Evolutionary conservation across 2,329 filamentous ascomycete genomes (phyloP).

Genomic region (Fonsecaea pugnacius): DNA sequence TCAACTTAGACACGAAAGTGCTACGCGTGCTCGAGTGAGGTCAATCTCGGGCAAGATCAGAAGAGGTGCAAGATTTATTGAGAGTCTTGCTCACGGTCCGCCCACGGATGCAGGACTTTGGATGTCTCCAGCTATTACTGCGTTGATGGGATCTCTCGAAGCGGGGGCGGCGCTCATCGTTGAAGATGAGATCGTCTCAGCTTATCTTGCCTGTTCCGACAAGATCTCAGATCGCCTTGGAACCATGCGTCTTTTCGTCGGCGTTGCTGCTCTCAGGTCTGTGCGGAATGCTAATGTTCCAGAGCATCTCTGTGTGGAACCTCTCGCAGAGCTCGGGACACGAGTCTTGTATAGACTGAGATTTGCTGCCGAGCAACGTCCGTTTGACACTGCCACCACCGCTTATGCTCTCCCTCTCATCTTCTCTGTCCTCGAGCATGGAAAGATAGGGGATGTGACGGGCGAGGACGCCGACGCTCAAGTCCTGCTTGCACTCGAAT

Average conservation of each 20-base stretch:
- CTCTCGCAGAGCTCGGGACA: slow-evolving; percentile 81
- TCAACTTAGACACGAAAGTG: slow-evolving; percentile 83
- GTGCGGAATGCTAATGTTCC: slow-evolving; percentile 74
- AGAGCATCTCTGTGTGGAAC: slow-evolving; percentile 73
- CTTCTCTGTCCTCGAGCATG: slow-evolving; percentile 75
- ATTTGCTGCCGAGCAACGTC: slow-evolving; percentile 89
- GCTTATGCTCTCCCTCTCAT: slow-evolving; percentile 85
- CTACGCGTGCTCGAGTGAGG: slow-evolving; percentile 74
- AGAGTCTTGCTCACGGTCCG: slow-evolving; percentile 78
- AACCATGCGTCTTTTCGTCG: slow-evolving; percentile 77
- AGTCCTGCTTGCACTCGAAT: slow-evolving; percentile 83
- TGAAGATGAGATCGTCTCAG: slow-evolving; percentile 75
- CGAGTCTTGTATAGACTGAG: slow-evolving; percentile 87
- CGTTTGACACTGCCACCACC: slow-evolving; percentile 84
- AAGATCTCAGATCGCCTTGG: slow-evolving; percentile 76
- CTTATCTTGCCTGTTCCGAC: slow-evolving; percentile 79
- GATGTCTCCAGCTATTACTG: slow-evolving; percentile 80
- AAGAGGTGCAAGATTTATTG: slow-evolving; percentile 84
- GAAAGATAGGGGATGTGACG: slow-evolving; percentile 70
- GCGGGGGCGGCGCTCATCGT: slow-evolving; percentile 81
- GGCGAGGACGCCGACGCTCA: slow-evolving; percentile 86
- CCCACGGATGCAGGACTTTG: slow-evolving; percentile 87
- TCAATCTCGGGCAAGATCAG: slow-evolving; percentile 71
- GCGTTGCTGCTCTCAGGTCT: slow-evolving; percentile 81
- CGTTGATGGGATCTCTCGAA: slow-evolving; percentile 74